These are phyloP conservation scores for Fragilaria radians DNA, from an alignment of 108 stramenopile genomes.

Conservation along the genomic window DNA sequence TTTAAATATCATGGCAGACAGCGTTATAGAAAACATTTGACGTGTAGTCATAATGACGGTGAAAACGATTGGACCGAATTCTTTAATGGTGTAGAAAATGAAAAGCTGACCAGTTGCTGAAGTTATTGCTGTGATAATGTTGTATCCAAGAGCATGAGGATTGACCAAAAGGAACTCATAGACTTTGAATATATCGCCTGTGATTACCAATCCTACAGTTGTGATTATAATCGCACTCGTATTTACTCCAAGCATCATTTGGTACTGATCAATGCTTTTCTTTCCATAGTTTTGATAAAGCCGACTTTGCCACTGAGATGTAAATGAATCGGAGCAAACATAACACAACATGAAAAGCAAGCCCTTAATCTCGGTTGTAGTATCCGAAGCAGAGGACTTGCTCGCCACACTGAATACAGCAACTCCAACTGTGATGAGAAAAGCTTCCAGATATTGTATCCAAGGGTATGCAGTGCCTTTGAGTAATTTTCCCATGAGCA, in stretches of 20 bases:
- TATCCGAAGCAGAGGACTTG: slow-evolving; percentile 49
- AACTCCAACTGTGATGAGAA: slow-evolving; percentile 90
- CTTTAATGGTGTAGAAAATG: slow-evolving; percentile 97
- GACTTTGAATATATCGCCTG: slow-evolving; percentile 86
- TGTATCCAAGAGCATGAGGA: slow-evolving; percentile 79
- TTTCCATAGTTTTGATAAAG: slow-evolving; percentile 90
- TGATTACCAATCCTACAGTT: slow-evolving; percentile 74
- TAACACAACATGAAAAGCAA: slow-evolving; percentile 89
- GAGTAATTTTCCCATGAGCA: slow-evolving; percentile 92
- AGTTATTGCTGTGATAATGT: slow-evolving; percentile 92
- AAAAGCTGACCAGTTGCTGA: slow-evolving; percentile 93
- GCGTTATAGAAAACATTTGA: slow-evolving; percentile 92
- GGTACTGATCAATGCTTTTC: slow-evolving; percentile 85
- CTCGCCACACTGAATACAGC: slow-evolving; percentile 79
- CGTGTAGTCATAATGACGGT: slow-evolving; percentile 99
- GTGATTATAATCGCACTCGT: slow-evolving; percentile 92
- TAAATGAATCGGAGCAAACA: slow-evolving; percentile 95
- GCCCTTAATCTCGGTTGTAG: slow-evolving; percentile 77
- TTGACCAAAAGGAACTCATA: slow-evolving; percentile 86
- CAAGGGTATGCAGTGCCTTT: slow-evolving; percentile 85
- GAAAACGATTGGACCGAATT: slow-evolving; percentile 98
- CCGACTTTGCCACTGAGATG: slow-evolving; percentile 96
- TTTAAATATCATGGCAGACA: slow-evolving; percentile 87
- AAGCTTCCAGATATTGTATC: slow-evolving; percentile 86
- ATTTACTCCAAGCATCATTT: slow-evolving; percentile 99